These are phyloP conservation scores for Neurospora sp. DNA, from an alignment of 495 filamentous ascomycete genomes.

Conservation along the genomic window DNA sequence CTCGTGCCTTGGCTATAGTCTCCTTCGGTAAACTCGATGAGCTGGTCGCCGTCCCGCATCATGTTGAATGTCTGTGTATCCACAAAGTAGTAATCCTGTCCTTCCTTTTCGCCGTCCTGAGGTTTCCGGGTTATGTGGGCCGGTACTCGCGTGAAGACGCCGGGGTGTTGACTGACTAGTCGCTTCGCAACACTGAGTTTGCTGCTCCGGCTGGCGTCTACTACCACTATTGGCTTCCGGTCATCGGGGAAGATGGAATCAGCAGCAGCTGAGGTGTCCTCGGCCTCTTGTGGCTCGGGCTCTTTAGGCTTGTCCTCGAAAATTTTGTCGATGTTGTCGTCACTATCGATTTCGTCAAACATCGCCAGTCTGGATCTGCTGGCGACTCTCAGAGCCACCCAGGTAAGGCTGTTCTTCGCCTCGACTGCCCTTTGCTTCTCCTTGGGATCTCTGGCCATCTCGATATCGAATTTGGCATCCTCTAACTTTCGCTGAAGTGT, in stretches of 20 bases:
- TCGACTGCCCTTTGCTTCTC: conserved; percentile 56
- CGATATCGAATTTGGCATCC: conserved; percentile 69
- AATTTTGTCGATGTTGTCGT: conserved; percentile 50
- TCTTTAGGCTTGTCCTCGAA: conserved; percentile 33
- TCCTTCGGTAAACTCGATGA: conserved; percentile 36
- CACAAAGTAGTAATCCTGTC: conserved; percentile 38
- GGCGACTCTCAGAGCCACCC: conserved; percentile 76
- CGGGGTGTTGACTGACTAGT: conserved; percentile 33
- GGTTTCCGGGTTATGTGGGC: conserved; percentile 34
- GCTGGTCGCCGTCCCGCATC: conserved; percentile 42
- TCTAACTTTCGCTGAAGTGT: conserved; percentile 50
- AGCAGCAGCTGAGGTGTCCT: conserved; percentile 13
- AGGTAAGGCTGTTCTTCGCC: conserved; percentile 73
- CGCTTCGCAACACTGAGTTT: conserved; percentile 28
- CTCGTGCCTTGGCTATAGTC: conserved; percentile 37
- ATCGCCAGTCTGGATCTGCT: conserved; percentile 56
- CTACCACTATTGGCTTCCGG: conserved; percentile 34
- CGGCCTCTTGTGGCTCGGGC: conserved; percentile 9
- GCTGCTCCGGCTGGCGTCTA: conserved; percentile 29
- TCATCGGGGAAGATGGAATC: conserved; percentile 31
- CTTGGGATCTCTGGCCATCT: conserved; percentile 62
- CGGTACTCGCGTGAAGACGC: conserved; percentile 28
- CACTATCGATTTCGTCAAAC: conserved; percentile 82
- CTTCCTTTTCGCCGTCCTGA: conserved; percentile 35
- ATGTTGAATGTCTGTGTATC: conserved; percentile 35